Evolutionary conservation across 2,329 filamentous ascomycete genomes (phyloP), one percentile per base, ranked within the genome.

Genomic region (Epichloe scottii): DNA sequence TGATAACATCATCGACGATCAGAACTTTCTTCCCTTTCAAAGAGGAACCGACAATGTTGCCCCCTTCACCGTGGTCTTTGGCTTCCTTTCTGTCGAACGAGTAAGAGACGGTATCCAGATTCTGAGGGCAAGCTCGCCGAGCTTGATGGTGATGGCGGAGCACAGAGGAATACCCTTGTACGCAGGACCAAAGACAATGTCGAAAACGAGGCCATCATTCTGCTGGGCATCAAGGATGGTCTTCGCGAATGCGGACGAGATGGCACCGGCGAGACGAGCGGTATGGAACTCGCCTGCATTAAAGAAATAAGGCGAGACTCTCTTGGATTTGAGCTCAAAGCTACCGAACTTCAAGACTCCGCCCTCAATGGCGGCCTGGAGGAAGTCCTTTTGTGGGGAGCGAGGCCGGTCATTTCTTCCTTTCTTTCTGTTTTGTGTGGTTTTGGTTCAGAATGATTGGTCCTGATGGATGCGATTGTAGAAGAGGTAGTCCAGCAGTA

Each of bases 161-260:
- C 87, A 86, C n/a, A 97, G 79, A 1, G 90, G 89, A 57, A 97
- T 95, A 43, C 93, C 93, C 73, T 97, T 98, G 77, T 97, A 98
- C 10, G 93, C 91, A 3, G 93, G 91, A 15, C 80, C 90, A 68
- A 97, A 97, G 62, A 97, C 76, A 60, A 97, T 78, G 66, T 97
- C 91, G 67, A 94, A 84, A 34, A 77, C 69, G 44, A 79, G 70
- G 35, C 68, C 66, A 35, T 63, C 59, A 35, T 69, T 62, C 43
- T 66, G 59, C 59, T 70, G 68, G 19, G 73, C 71, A 46, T 75
- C 67, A 56, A 74, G 70, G 60, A 85, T 80, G 51, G 80, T 76
- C 57, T 77, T 69, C 42, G 91, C 91, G 68, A 91, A 97, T 53
- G 91, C 89, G 40, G 81, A 78, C 49, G 85, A 80, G 59, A 95